These are phyloP conservation scores for Aspergillus spinulosporus DNA, from an alignment of 2,329 filamentous ascomycete species.

Conservation along the genomic window DNA sequence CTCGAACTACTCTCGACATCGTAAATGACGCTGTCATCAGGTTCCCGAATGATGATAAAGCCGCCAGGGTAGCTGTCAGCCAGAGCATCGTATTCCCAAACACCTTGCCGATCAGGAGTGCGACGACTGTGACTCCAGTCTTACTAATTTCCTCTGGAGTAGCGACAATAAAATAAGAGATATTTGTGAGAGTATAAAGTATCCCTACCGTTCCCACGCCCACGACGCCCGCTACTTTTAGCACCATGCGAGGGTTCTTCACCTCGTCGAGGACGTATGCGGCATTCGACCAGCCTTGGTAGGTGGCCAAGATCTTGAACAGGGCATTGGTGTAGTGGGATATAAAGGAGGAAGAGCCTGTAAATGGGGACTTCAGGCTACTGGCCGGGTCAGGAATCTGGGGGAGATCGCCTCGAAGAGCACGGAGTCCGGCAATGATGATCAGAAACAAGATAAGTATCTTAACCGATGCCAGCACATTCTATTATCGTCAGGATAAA, in stretches of 20 bases:
- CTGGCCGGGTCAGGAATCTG: conserved; percentile 59
- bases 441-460: conserved; percentile 66
- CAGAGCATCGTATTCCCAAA: conserved; percentile 51
- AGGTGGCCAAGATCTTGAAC: conserved; percentile 72
- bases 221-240: conserved; percentile 64
- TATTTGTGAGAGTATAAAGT: conserved; percentile 67
- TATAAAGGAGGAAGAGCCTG: conserved; percentile 59
- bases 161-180: conserved; percentile 63
- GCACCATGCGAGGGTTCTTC: conserved; percentile 63
- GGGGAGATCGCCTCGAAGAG: conserved; percentile 58
- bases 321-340: conserved; percentile 69
- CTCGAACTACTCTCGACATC: conserved; percentile 65
- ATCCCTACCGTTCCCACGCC: conserved; percentile 60
- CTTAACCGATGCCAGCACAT: conserved; percentile 66
- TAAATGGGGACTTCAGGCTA: conserved; percentile 65
- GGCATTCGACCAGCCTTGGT: conserved; percentile 48
- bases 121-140: conserved; percentile 46
- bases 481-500: conserved; percentile 32
- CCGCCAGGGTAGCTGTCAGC: conserved; percentile 55
- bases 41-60: conserved; percentile 67
- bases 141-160: conserved; percentile 43
- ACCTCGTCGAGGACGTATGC: conserved; percentile 58
- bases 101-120: conserved; percentile 46
- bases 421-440: conserved; percentile 62
- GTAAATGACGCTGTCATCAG: conserved; percentile 69